phyloP scores from a whole-genome alignment of 768 basidiomycete genomes.

The Kwoniella heveanensis region DNA sequence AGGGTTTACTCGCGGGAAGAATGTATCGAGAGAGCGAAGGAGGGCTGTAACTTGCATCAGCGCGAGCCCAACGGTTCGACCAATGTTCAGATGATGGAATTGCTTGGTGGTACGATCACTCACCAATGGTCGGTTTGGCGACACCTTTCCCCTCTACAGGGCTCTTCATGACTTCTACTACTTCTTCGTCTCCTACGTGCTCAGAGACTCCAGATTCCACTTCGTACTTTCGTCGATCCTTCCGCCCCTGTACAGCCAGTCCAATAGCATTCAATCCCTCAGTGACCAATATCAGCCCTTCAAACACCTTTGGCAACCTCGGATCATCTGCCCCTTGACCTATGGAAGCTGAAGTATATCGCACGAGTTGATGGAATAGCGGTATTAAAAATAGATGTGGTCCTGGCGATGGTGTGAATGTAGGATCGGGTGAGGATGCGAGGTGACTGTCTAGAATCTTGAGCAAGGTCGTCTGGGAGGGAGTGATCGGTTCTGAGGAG shows the following conservation, averaged over 20 bases:
- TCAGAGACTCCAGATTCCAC: slow-evolving; percentile 17
- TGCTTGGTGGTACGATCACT: slow-evolving; percentile 30
- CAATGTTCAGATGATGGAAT: too few species aligned
- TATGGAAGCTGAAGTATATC: slow-evolving; percentile 57
- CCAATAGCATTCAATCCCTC: slow-evolving; percentile 73
- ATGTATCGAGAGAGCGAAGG: slow-evolving; percentile 72
- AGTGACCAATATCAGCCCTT: slow-evolving; percentile 74
- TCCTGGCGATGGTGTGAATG: neutral
- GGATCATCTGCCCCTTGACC: slow-evolving; percentile 59
- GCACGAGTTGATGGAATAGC: slow-evolving; percentile 65
- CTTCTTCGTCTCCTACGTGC: slow-evolving; percentile 26
- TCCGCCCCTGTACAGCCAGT: slow-evolving; percentile 60
- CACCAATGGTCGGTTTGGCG: slow-evolving; percentile 66
- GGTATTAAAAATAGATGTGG: slow-evolving; percentile 63
- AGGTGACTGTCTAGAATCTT: slow-evolving; percentile 85
- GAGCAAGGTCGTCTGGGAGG: slow-evolving; percentile 82
- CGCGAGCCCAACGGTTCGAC: too few species aligned
- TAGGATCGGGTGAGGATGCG: slow-evolving; percentile 41
- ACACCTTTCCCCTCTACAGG: slow-evolving; percentile 57
- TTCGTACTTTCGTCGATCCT: slow-evolving; percentile 41
- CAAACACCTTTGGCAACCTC: slow-evolving; percentile 72
- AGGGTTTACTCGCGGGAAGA: slow-evolving; percentile 82
- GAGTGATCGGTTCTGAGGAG: slow-evolving; percentile 71
- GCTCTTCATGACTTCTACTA: slow-evolving; percentile 42
- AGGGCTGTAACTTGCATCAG: slow-evolving; percentile 70